Evolutionary conservation across 2,329 filamentous ascomycete species (phyloP), one percentile per base, ranked within the genome.

Genomic region (Neonectria sp.): DNA sequence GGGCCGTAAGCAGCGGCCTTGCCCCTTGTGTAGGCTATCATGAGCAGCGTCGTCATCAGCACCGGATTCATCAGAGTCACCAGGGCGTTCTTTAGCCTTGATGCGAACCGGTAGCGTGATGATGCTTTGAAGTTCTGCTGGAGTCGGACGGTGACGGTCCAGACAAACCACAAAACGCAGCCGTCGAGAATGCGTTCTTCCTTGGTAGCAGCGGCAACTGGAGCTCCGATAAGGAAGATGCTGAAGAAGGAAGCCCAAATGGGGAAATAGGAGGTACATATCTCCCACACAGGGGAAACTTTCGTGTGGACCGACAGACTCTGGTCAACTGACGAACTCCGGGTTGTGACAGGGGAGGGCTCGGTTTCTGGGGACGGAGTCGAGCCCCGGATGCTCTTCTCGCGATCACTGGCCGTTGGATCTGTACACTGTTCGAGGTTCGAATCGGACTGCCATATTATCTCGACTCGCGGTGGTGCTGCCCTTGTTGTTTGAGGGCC

Each of bases 61-160:
- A 88, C 85, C 0, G 86, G 81, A 60, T 88, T 87, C 67, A 84
- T 79, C 3, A 83, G 69, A 0, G 83, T 85, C 2, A 80, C 76
- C 3, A 85, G 57, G 2, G 79, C 63, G 55, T 75, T 75, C 57
- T 78, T 78, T 60, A 76, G 60, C 7, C 73, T 72, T 1, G 65
- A 63, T 1, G 67, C 58, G 2, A 49, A 15, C 0, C 17, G 43
- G 6, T 69, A 69, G 6, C 62, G 8, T 0, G 17, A 46, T 0
- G 70, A 68, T 1, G 25, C 51, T 52, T 83, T 84, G 69, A 84
- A 76, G 6, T 68, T 53, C 0, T 75, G 71, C 53, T 87, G 86
- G 3, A 81, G 59, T 1, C 76, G 73, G 3, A 84, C 78, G 6
- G 81, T 80, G 17, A 77, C 73, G 12, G 83, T 80, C 88, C 88